These are phyloP conservation scores for Herpetospermum pedunculosum DNA, from an alignment of 306 rosid species.

Conservation along the genomic window DNA sequence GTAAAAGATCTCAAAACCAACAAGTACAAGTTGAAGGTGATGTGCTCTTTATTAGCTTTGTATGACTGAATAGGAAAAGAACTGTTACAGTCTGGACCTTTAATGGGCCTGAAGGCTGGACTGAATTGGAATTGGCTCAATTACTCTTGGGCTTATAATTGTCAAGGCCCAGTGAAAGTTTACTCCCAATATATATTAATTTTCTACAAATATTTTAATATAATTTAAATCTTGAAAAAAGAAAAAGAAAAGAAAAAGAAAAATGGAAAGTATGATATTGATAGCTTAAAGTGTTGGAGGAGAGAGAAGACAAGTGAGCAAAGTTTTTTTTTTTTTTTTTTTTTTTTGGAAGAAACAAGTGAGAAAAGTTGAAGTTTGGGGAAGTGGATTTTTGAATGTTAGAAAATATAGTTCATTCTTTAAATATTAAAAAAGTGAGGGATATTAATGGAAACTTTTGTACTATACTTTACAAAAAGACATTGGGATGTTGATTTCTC, in stretches of 20 bases:
- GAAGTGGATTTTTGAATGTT: not conserved
- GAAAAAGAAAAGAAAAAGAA: no score
- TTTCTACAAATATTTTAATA: not conserved
- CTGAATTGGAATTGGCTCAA: not conserved
- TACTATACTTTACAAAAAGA: not conserved
- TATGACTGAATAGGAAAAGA: no score
- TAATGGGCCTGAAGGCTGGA: not conserved
- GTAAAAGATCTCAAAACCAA: no score
- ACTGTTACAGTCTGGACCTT: not conserved
- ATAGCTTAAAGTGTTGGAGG: no score
- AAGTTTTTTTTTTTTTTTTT: no score
- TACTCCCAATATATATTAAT: not conserved
- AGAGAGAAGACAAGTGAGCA: no score
- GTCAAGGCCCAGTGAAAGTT: not conserved
- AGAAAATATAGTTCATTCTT: not conserved
- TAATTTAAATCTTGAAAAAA: no score
- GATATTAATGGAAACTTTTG: not conserved
- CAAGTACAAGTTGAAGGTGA: no score
- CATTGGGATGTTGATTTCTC: not conserved
- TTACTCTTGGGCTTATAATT: not conserved
- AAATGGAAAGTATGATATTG: no score
- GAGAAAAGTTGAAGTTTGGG: not conserved
- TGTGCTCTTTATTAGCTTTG: no score
- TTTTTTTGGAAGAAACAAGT: no score
- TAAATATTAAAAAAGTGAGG: not conserved